Base-by-base conservation (phyloP, 1,139 yeast genomes). In the Diutina neorugosa region DNA sequence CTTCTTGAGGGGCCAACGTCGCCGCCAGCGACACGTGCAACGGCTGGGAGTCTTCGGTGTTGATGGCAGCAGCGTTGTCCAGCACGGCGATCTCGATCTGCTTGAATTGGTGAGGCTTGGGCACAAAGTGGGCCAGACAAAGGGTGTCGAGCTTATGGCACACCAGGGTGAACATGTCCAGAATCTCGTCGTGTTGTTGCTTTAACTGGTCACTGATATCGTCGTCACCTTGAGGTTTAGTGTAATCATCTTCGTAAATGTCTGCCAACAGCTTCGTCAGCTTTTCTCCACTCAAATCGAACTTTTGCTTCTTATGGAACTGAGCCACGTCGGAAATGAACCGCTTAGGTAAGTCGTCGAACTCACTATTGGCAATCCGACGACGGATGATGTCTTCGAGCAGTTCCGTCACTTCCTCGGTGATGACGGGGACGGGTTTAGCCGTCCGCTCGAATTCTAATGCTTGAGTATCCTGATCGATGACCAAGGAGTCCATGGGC, bases 31-130 rank as follows among this genome's bases (percentile, higher is more conserved):
- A 80, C 69, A 87, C 77, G 49, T 91, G 84, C 54, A 88, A 74
- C 51, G 98, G 98, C 69, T 91, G 98, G 1, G 97, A 94, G 63
- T 93, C 98, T 69, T 93, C 98, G 96, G 91, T 88, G 6, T 84
- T 65, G 53, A 93, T 84, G 1, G 96, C 84, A 2, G 64, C 63
- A 0, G 87, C 78, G 49, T 62, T 63, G 54, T 70, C 75, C 34
- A 65, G 65, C 44, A 91, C 89, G 63, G 84, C 89, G 62, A 93
- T 83, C 56, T 87, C 91, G 58, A 91, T 72, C 25, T 84, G 70
- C 60, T 88, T 86, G 57, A 63, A 66, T 64, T 86, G 84, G 54
- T 88, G 83, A 16, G 96, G 96, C 66, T 86, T 88, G 54, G 98
- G 98, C 53, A 90, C 80, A 70, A 86, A 93, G 65, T 90, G 95